Evolutionary conservation across 1,139 yeast species (phyloP).

Genomic region (Scheffersomyces titani): DNA sequence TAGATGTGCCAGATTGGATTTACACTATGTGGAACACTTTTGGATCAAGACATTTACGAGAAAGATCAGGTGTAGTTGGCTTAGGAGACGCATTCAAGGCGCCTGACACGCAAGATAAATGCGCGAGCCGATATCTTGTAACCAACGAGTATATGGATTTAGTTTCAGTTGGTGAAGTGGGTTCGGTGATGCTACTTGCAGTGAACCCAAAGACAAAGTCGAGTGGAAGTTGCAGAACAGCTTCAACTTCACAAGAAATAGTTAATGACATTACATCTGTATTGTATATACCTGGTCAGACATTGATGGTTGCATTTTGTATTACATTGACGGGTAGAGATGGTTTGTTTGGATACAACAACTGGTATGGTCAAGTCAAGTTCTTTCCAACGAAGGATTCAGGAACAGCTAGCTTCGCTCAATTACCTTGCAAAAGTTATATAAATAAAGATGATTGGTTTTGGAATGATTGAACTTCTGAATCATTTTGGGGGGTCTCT

Average conservation of each 20-base stretch:
- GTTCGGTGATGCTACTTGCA: background rate
- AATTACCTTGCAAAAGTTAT: background rate
- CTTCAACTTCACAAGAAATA: background rate
- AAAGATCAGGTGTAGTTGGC: background rate
- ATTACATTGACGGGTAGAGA: background rate
- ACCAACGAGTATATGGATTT: background rate
- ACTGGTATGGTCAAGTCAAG: background rate
- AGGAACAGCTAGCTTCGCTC: background rate
- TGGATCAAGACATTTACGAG: background rate
- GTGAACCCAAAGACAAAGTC: background rate
- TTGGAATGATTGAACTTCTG: no score
- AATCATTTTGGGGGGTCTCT: no score
- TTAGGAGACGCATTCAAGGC: background rate
- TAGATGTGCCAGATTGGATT: background rate
- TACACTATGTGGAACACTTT: background rate
- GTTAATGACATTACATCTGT: background rate
- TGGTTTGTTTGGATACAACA: background rate
- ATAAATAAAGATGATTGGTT: background rate
- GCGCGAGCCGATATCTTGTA: background rate
- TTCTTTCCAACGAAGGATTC: background rate
- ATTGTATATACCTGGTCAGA: background rate
- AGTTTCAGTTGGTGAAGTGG: background rate
- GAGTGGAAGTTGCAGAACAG: background rate
- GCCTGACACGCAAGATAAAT: background rate
- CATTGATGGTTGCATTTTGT: background rate